Evolutionary conservation across 2,329 filamentous ascomycete species (phyloP).

Genomic region (Onygenales sp.): DNA sequence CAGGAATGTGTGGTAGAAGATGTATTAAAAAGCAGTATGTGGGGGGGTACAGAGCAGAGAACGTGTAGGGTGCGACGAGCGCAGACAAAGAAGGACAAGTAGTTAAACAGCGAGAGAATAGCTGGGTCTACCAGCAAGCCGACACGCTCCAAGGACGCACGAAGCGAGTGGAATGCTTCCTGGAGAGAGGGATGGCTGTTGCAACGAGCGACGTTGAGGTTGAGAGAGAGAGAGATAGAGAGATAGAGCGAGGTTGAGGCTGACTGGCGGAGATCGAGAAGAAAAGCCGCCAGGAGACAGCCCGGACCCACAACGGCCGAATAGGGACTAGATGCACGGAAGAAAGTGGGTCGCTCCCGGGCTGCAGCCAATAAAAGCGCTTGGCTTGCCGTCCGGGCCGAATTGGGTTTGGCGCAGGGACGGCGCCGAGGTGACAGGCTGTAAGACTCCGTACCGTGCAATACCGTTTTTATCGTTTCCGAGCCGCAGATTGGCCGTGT

Average conservation of each 20-base stretch:
- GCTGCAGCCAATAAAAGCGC: too few relatives aligned
- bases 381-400: too few relatives aligned
- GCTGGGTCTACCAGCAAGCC: constrained; percentile 2
- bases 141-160: constrained; percentile 4
- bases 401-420: too few relatives aligned
- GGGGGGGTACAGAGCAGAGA: constrained; percentile 13
- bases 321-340: too few relatives aligned
- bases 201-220: neutral
- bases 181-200: neutral
- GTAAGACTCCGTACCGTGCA: neutral
- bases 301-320: too few relatives aligned
- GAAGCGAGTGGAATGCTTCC: constrained; percentile 10
- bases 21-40: constrained; percentile 5
- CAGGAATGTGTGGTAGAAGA: neutral
- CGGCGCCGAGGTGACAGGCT: neutral
- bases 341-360: too few relatives aligned
- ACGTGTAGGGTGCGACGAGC: neutral
- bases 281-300: too few relatives aligned
- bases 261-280: too few relatives aligned
- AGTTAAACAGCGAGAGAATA: constrained; percentile 5
- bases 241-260: too few relatives aligned
- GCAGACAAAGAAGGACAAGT: constrained; percentile 3
- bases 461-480: neutral
- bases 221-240: too few relatives aligned
- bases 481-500: neutral